Evolutionary conservation across 768 basidiomycete species (phyloP).

Genomic region (Phlegmacium glaucopus): DNA sequence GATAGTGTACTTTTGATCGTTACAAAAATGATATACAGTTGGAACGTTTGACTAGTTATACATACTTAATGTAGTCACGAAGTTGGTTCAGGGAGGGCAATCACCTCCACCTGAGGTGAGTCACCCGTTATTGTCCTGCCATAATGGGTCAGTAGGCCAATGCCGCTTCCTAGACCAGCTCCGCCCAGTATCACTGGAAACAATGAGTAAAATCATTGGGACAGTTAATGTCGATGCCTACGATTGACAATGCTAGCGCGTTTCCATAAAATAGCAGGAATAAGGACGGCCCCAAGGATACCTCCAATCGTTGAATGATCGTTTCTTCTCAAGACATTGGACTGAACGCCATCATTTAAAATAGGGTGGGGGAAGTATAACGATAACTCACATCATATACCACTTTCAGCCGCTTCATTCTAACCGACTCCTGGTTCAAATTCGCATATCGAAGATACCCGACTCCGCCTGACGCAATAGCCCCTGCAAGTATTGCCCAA

Average conservation of each 20-base stretch:
- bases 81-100: constrained; percentile 20
- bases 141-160: constrained; percentile 59
- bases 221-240: constrained; percentile 22
- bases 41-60: too few relatives aligned
- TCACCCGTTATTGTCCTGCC: constrained; percentile 53
- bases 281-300: constrained; percentile 57
- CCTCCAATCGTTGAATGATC: constrained; percentile 78
- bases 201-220: background rate
- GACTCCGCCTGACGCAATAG: constrained; percentile 49
- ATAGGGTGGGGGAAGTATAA: constrained; percentile 1
- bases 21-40: too few relatives aligned
- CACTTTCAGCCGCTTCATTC: constrained; percentile 44
- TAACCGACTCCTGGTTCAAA: constrained; percentile 46
- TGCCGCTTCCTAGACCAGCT: constrained; percentile 59
- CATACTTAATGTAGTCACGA: constrained; percentile 4
- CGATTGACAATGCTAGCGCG: constrained; percentile 58
- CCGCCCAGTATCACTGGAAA: constrained; percentile 66
- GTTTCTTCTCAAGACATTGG: constrained; percentile 54
- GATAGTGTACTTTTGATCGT: too few relatives aligned
- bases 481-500: constrained; percentile 30
- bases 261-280: constrained; percentile 73
- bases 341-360: constrained; percentile 32
- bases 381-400: constrained; percentile 51
- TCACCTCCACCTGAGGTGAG: constrained; percentile 26
- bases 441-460: constrained; percentile 59